Evolutionary conservation across 208 protist genomes (phyloP), one percentile per base, ranked within the genome.

Genomic region (Wallacemonas sp.): DNA sequence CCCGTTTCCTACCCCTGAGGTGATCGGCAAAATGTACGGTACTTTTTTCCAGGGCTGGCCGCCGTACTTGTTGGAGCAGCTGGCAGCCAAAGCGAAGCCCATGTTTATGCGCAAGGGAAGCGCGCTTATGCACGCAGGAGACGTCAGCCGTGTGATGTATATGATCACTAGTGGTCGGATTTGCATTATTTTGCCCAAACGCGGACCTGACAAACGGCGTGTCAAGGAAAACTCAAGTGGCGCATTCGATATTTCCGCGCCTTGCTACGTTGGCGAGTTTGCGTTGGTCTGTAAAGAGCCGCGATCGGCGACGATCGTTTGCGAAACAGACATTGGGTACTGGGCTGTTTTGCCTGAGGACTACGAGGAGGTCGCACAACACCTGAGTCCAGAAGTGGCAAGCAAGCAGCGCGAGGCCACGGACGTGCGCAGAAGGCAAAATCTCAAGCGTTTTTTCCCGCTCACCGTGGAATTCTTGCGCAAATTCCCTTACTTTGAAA

Each of bases 61-160:
- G 0, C 48, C 83, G 2, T 38, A 36, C 1, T 61, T 93, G 55
- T 72, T 95, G 30, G 87, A 95, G 57, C 76, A 84, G 48, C 57
- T 95, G 0, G 81, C 78, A 26, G 42, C 50, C 32, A 87, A 89
- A 26, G 81, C 78, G 8, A 83, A 81, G 34, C 87, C 89, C 5
- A 55, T 55, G 36, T 93, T 79, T 69, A 48, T 93, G 0, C 80
- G 71, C 24, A 66, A 77, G 36, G 87, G 87, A 21, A 74, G 46
- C n/a, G 92, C 85, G 64, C 68, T 95, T 5, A 91, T 95, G 87
- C 87, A 93, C 70, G 89, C 93, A 59, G 89, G 89, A n/a, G 89
- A 95, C 27, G 52, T 91, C n/a, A 85, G 87, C 21, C 86, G 89
- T 29, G 76, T 78, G 19, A 95, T 95, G 89, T 93, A 85, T 48